Conservation (phyloP, 2,329 filamentous ascomycete species). For the Penicillium oxalicum region DNA sequence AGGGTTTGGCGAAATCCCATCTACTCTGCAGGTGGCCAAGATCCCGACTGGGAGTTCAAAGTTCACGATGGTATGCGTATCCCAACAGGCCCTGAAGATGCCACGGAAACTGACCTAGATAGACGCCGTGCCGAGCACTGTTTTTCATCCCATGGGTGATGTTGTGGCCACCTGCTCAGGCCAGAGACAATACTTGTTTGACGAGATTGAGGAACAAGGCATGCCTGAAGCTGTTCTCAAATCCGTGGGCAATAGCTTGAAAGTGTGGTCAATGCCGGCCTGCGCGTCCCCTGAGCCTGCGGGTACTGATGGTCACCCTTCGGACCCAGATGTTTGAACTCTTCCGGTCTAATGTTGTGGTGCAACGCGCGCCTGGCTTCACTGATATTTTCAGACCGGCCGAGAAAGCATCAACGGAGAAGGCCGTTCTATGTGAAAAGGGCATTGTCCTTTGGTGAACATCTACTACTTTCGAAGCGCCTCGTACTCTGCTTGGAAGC, state of each 20-base stretch:
- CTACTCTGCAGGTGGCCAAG: slow-evolving; percentile 35
- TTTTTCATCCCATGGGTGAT: slow-evolving; percentile 43
- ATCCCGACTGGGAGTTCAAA: slow-evolving; percentile 40
- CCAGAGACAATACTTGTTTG: slow-evolving; percentile 28
- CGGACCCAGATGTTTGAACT: too few species aligned
- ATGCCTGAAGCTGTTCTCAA: not conserved
- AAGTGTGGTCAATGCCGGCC: slow-evolving; percentile 35
- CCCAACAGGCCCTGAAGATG: not conserved
- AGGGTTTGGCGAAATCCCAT: slow-evolving; percentile 47
- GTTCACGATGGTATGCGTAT: slow-evolving; percentile 39
- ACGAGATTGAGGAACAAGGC: slow-evolving; percentile 12
- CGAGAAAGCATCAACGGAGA: too few species aligned
- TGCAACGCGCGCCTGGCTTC: too few species aligned
- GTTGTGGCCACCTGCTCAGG: slow-evolving; percentile 49
- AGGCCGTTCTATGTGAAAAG: too few species aligned
- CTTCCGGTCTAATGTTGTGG: too few species aligned
- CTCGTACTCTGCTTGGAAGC: too few species aligned
- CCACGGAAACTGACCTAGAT: slow-evolving; percentile 11
- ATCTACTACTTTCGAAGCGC: too few species aligned
- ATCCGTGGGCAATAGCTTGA: slow-evolving; percentile 34
- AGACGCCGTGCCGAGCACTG: slow-evolving; percentile 44
- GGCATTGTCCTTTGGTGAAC: too few species aligned
- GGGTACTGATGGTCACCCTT: too few species aligned
- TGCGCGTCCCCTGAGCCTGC: too few species aligned
- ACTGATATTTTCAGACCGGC: too few species aligned